phyloP scores from a whole-genome alignment of 2,329 filamentous ascomycete species.

The Fusarium graminum region DNA sequence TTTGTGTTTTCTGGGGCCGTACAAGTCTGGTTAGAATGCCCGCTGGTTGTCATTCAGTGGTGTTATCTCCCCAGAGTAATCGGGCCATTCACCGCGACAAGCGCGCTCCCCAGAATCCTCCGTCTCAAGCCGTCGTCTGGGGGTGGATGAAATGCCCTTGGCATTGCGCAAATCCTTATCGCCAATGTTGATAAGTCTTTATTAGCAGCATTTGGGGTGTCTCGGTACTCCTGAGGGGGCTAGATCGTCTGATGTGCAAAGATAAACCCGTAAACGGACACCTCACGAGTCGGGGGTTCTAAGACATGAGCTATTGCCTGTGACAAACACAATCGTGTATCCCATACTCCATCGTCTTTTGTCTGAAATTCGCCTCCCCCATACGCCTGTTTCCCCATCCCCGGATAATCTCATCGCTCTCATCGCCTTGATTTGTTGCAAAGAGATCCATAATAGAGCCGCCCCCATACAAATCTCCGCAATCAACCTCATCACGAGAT shows the following conservation, averaged over 20 bases:
- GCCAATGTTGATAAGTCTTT: constrained; percentile 26
- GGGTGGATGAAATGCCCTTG: constrained; percentile 22
- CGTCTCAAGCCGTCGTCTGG: constrained; percentile 37
- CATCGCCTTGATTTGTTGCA: constrained; percentile 32
- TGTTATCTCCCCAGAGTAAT: constrained; percentile 38
- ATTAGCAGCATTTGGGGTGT: constrained; percentile 7
- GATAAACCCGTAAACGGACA: constrained; percentile 30
- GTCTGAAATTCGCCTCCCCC: constrained; percentile 39
- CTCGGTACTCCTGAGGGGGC: constrained; percentile 33
- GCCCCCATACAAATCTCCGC: constrained; percentile 35
- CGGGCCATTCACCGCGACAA: constrained; percentile 48
- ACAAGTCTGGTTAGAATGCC: constrained; percentile 31
- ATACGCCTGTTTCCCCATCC: constrained; percentile 39
- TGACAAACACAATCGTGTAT: background rate
- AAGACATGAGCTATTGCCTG: constrained; percentile 21
- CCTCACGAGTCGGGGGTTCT: constrained; percentile 21
- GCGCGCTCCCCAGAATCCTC: constrained; percentile 47
- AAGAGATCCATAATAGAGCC: constrained; percentile 17
- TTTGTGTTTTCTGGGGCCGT: constrained; percentile 18
- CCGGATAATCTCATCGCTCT: constrained; percentile 40
- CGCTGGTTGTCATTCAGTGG: constrained; percentile 18
- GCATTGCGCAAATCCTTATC: constrained; percentile 41
- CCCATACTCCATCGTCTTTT: constrained; percentile 11
- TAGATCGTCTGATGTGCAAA: constrained; percentile 33
- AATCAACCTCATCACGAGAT: constrained; percentile 41